Conservation (phyloP, 2,329 filamentous ascomycete species). For the Aspergillus tamarii region DNA sequence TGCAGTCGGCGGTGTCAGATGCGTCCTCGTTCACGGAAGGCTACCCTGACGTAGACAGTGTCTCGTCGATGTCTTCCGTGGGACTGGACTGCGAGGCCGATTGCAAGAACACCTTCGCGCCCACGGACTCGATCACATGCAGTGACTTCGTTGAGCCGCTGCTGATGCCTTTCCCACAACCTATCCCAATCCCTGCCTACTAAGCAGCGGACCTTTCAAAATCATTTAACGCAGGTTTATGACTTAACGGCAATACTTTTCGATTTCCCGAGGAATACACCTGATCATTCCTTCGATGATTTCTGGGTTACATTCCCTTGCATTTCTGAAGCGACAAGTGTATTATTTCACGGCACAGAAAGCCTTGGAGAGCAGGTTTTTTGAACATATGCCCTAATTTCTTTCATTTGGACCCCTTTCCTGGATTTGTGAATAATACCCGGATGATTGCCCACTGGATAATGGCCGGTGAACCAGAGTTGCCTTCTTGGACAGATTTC, state of each 20-base stretch:
- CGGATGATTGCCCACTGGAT: slow-evolving; percentile 8
- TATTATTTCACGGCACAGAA: slow-evolving; percentile 22
- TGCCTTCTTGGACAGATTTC: slow-evolving; percentile 14
- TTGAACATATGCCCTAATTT: slow-evolving; percentile 26
- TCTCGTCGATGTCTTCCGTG: slow-evolving; percentile 39
- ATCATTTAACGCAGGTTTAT: slow-evolving; percentile 23
- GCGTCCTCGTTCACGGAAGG: slow-evolving; percentile 45
- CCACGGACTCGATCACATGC: slow-evolving; percentile 30
- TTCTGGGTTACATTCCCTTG: slow-evolving; percentile 15
- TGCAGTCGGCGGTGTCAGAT: slow-evolving; percentile 44
- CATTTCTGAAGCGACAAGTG: slow-evolving; percentile 20
- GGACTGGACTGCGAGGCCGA: slow-evolving; percentile 35
- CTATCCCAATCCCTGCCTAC: slow-evolving; percentile 32
- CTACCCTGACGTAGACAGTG: slow-evolving; percentile 38
- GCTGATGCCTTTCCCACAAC: slow-evolving; percentile 26
- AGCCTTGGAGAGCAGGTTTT: slow-evolving; percentile 20
- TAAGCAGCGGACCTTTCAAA: slow-evolving; percentile 17
- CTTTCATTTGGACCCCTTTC: slow-evolving; percentile 15
- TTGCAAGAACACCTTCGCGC: slow-evolving; percentile 35
- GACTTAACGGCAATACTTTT: slow-evolving; percentile 21
- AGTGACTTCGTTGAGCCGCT: slow-evolving; percentile 35
- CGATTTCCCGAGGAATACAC: slow-evolving; percentile 1
- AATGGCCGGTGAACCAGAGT: slow-evolving; percentile 2
- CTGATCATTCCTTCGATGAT: slow-evolving; percentile 8
- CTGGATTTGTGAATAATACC: slow-evolving; percentile 18